Percentiles rank a stretch among this genome's conserved stretches.
These are phyloP conservation scores for Solanum medicagineum DNA, from an alignment of 257 asterid species.

Conservation along the genomic window DNA sequence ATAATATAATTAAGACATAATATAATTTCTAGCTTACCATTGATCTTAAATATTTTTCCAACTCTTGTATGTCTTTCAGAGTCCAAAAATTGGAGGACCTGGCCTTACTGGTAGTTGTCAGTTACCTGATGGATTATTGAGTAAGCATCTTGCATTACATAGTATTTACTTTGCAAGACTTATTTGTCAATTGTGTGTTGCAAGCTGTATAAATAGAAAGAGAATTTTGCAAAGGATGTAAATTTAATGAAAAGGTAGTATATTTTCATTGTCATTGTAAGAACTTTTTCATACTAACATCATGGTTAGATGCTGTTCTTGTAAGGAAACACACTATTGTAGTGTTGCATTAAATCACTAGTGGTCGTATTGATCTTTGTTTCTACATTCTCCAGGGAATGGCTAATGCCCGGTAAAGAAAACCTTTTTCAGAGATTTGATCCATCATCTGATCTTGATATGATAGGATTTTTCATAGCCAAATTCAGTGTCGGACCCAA, in stretches of 20 bases:
- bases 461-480: constrained; percentile 90
- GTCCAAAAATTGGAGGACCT: constrained; percentile 86
- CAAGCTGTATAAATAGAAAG: not conserved
- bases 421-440: constrained; percentile 89
- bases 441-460: constrained; percentile 77
- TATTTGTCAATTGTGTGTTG: not conserved
- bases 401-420: constrained; percentile 93
- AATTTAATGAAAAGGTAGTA: not conserved
- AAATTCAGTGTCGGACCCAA: constrained; percentile 74
- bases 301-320: not conserved
- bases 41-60: not conserved
- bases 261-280: not conserved
- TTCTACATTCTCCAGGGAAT: constrained; percentile 41
- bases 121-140: constrained; percentile 65
- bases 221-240: not conserved
- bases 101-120: constrained; percentile 74
- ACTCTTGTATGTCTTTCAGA: constrained; percentile 31
- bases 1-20: not conserved
- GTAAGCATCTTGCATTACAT: constrained; percentile 45
- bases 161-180: too few relatives aligned
- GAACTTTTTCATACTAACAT: not conserved
- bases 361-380: not conserved
- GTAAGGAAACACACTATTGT: not conserved
- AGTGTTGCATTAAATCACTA: not conserved
- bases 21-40: not conserved